Evolutionary conservation across 176 grass and related monocot genomes (phyloP).

Genomic region (Miscanthus lutarioriparius): DNA sequence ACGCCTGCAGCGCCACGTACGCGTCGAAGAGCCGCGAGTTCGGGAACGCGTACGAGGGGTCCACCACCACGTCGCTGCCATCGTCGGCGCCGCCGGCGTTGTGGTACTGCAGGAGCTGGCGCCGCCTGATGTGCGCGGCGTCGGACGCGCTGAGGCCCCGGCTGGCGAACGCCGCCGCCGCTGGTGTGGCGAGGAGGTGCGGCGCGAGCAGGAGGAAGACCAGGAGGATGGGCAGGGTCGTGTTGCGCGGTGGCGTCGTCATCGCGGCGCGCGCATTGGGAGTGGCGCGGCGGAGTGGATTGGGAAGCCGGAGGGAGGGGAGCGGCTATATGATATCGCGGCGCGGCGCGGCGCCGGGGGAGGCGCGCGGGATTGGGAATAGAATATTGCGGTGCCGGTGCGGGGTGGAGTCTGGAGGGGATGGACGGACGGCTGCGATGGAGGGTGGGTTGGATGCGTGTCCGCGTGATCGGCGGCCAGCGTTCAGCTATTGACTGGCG

Average conservation of each 20-base stretch:
- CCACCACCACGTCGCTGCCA: conserved; percentile 19
- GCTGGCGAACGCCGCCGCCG: conserved; percentile 33
- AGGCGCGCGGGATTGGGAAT: background rate
- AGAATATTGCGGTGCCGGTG: background rate
- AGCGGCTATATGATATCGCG: background rate
- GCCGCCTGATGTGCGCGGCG: conserved; percentile 45
- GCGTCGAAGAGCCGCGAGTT: conserved; percentile 65
- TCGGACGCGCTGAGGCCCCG: conserved; percentile 40
- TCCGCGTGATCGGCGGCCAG: conserved; percentile 38
- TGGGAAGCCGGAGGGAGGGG: background rate
- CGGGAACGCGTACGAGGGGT: conserved; percentile 52
- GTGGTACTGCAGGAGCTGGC: conserved; percentile 53
- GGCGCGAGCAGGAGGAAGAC: conserved; percentile 32
- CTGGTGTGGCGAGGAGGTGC: background rate
- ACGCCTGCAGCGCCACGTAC: conserved; percentile 77
- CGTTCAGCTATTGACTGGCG: background rate
- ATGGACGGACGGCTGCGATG: conserved; percentile 31
- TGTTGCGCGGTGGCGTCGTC: conserved; percentile 17
- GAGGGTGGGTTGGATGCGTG: conserved; percentile 22
- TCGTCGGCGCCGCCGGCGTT: background rate
- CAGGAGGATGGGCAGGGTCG: background rate
- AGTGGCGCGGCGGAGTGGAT: background rate
- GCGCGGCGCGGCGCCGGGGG: background rate
- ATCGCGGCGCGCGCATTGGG: conserved; percentile 41
- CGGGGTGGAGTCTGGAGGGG: background rate